phyloP scores from a whole-genome alignment of 345 rosid genomes.

The Angophora floribunda region DNA sequence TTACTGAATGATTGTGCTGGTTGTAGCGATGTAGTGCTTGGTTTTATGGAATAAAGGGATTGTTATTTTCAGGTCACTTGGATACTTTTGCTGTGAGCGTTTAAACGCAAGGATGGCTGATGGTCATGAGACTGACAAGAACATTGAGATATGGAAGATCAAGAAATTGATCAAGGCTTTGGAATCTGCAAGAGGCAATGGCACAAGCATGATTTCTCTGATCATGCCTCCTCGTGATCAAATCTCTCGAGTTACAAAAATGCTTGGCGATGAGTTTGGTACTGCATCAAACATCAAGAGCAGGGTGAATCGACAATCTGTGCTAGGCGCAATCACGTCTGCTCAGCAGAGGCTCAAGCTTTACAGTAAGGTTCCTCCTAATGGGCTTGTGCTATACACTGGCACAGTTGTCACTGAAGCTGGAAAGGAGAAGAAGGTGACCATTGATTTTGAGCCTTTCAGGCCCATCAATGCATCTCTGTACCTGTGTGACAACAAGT shows the following conservation, averaged over 20 bases:
- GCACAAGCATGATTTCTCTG: constrained; percentile 77
- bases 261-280: constrained; percentile 72
- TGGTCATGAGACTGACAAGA: constrained; percentile 45
- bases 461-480: constrained; percentile 66
- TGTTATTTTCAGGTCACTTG: constrained; percentile 6
- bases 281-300: constrained; percentile 75
- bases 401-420: constrained; percentile 62
- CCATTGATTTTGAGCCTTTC: constrained; percentile 69
- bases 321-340: constrained; percentile 61
- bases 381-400: constrained; percentile 66
- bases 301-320: constrained; percentile 72
- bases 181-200: constrained; percentile 68
- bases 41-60: not conserved
- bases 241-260: constrained; percentile 55
- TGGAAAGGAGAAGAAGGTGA: constrained; percentile 75
- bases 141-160: constrained; percentile 71
- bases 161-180: constrained; percentile 60
- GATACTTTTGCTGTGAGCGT: not conserved
- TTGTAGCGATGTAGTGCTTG: not conserved
- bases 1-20: not conserved
- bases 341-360: constrained; percentile 76
- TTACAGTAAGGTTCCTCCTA: constrained; percentile 59
- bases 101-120: constrained; percentile 26
- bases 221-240: constrained; percentile 76
- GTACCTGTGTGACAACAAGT: constrained; percentile 66